phyloP scores from a whole-genome alignment of 768 basidiomycete genomes.

The Termitomyces sp. region DNA sequence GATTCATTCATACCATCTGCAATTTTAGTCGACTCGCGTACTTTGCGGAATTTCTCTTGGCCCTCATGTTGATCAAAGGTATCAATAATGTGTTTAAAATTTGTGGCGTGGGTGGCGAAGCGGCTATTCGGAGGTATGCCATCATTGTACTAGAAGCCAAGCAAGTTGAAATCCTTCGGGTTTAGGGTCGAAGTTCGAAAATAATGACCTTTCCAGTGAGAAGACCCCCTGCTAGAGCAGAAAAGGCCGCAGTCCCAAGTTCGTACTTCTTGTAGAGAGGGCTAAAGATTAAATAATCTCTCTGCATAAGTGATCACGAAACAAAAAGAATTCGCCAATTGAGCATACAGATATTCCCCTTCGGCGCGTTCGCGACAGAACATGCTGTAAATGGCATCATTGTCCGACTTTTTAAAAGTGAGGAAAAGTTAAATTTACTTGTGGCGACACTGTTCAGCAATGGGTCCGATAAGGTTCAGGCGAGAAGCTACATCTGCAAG shows the following conservation, averaged over 20 bases:
- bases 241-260: background rate
- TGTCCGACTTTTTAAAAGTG: too few species aligned
- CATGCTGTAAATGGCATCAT: background rate
- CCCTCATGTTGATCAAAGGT: background rate
- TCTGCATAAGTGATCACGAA: background rate
- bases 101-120: slow-evolving; percentile 1
- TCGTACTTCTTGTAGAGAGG: background rate
- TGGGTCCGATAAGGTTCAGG: background rate
- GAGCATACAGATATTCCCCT: background rate
- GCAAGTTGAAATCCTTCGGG: background rate
- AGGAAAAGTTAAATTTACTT: background rate
- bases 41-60: background rate
- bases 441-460: background rate
- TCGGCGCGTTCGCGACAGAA: background rate
- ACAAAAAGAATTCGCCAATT: background rate
- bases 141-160: background rate
- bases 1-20: background rate
- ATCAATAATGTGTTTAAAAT: background rate
- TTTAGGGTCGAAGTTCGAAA: background rate
- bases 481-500: background rate
- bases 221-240: background rate
- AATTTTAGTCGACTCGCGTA: background rate
- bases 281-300: background rate
- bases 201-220: background rate
- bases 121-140: background rate